phyloP scores from a whole-genome alignment of 106 monocot species.

The Platanthera zijinensis region DNA sequence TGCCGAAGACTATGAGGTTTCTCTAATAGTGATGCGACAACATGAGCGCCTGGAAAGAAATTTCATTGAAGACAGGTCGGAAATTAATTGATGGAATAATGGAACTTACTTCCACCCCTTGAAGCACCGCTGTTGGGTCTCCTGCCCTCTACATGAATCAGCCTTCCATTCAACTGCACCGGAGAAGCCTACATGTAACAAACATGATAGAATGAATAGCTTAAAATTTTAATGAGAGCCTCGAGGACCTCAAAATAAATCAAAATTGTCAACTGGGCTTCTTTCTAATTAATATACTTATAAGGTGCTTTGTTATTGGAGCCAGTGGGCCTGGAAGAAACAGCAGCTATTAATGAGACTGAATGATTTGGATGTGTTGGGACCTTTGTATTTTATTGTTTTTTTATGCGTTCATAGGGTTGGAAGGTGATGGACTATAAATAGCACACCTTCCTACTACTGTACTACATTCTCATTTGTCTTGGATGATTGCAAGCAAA shows the following conservation, averaged over 20 bases:
- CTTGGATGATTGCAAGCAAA: too few species aligned
- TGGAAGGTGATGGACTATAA: too few species aligned
- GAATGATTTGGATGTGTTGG: too few species aligned
- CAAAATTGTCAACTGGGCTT: too few species aligned
- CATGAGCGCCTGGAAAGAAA: neutral
- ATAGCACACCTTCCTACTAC: too few species aligned
- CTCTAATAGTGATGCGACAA: neutral
- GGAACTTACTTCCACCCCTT: slow-evolving; percentile 48
- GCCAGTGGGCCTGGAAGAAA: too few species aligned
- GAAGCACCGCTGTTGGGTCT: slow-evolving; percentile 43
- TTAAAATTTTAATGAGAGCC: neutral
- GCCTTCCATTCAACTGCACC: slow-evolving; percentile 38
- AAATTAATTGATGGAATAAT: neutral
- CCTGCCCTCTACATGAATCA: slow-evolving; percentile 46
- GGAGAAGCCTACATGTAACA: slow-evolving; percentile 43
- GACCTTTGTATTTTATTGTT: too few species aligned
- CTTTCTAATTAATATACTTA: too few species aligned
- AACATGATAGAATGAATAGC: neutral
- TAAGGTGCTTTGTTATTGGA: too few species aligned
- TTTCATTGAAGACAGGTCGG: neutral
- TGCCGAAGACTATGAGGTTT: neutral
- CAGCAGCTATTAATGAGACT: too few species aligned
- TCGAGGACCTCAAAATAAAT: neutral
- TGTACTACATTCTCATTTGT: too few species aligned
- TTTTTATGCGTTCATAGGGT: too few species aligned